Base-by-base conservation (phyloP, 202 grass and related monocot genomes). In the Carex sylvatica region DNA sequence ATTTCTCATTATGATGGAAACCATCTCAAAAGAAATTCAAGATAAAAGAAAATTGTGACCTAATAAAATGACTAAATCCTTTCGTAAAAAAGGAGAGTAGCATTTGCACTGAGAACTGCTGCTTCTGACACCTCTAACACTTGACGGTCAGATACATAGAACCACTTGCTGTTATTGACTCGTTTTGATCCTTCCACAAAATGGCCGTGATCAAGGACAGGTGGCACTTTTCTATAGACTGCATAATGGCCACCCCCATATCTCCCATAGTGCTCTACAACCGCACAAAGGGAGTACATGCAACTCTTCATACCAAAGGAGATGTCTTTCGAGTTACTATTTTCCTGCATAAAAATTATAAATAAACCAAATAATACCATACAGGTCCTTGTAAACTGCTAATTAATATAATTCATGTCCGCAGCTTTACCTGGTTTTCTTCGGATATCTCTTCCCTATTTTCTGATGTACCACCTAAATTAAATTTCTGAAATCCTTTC, bases 71-170 rank as follows among this genome's bases (percentile, higher is more conserved):
- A 12, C 16, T 96, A 96, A 30, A 95, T 82, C 85, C 77, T 91
- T 84, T 93, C 93, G 11, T 99, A 99, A 85, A 99, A 99, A 85
- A 95, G 92, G 11, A 99, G 86, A 14, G 86, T 93, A 65, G 89
- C 93, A 70, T 99, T 88, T 8, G 91, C 93, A 63, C 80, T 81
- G 69, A 99, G 86, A 83, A 99, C 89, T 49, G 84, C 71, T 61
- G 70, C 89, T 80, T 88, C 91, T 23, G 96, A 88, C 53, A 92
- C 91, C 71, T 91, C 76, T 5, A 83, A 93, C 59, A 92, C 89
- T 18, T 90, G 54, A 70, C 85, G 77, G 26, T 98, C 96, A 1
- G 96, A 98, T 31, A 95, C 82, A 83, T 95, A 93, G 86, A 93
- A 84, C 96, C 96, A 95, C 42, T 54, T 85, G 19, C 54, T 64